A percentile compares a stretch with the other conserved stretches of the same genome.
Conservation (phyloP, 2,329 filamentous ascomycete species). For the Penicillium aurantiogriseum region DNA sequence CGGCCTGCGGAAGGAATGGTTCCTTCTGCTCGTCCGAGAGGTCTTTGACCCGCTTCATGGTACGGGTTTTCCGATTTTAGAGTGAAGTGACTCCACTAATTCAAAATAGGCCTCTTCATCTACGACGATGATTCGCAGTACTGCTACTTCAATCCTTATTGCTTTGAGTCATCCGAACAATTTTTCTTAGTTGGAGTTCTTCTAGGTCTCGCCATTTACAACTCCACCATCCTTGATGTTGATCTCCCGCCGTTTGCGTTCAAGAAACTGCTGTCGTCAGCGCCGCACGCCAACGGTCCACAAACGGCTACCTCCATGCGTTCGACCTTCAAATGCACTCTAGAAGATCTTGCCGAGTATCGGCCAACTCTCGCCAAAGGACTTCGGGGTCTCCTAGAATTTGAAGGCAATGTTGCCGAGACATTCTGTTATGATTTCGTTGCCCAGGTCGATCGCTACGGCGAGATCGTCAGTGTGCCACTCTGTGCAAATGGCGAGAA, state of each 20-base stretch:
- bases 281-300: constrained; percentile 60
- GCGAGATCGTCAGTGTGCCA: constrained; percentile 63
- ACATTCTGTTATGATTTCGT: constrained; percentile 82
- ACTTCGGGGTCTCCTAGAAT: constrained; percentile 73
- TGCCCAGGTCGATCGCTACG: constrained; percentile 74
- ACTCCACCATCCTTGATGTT: constrained; percentile 87
- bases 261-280: constrained; percentile 77
- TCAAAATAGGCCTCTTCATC: constrained; percentile 70
- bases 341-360: constrained; percentile 81
- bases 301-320: constrained; percentile 55
- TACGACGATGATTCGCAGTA: constrained; percentile 89
- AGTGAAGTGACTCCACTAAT: constrained; percentile 7
- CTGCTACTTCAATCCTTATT: constrained; percentile 90
- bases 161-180: constrained; percentile 87
- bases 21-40: constrained; percentile 80
- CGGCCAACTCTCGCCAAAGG: constrained; percentile 73
- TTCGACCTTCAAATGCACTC: constrained; percentile 65
- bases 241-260: constrained; percentile 87
- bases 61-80: constrained; percentile 44
- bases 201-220: constrained; percentile 87
- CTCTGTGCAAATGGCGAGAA: constrained; percentile 72
- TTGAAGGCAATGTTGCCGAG: constrained; percentile 76
- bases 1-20: constrained; percentile 91
- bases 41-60: constrained; percentile 89
- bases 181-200: constrained; percentile 88